phyloP scores from a whole-genome alignment of 495 filamentous ascomycete species.

The Xylaria telfairii region DNA sequence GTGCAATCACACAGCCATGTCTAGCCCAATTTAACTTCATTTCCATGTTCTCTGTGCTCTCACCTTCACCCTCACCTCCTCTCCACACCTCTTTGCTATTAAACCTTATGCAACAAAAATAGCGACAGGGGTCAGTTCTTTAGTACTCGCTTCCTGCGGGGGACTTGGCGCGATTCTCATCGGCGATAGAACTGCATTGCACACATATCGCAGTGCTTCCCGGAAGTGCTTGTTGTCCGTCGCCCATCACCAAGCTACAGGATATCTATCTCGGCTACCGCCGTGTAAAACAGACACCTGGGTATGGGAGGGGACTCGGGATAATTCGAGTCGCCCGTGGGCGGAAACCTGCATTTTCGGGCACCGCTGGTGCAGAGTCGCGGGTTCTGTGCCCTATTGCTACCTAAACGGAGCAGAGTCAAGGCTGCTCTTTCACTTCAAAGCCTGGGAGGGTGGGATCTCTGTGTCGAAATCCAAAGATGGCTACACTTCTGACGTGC shows the following conservation, averaged over 20 bases:
- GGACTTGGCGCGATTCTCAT: slow-evolving; percentile 1
- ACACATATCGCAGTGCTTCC: slow-evolving; percentile 12
- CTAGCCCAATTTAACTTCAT: background rate
- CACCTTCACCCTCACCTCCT: background rate
- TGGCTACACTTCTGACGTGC: slow-evolving; percentile 1
- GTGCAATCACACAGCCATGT: slow-evolving; percentile 4
- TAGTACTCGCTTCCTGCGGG: slow-evolving; percentile 10
- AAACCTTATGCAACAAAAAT: background rate
- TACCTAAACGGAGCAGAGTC: slow-evolving; percentile 3
- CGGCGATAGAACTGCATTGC: slow-evolving; percentile 11
- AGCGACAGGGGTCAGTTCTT: slow-evolving; percentile 9
- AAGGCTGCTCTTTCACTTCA: slow-evolving; percentile 8
- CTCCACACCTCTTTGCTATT: slow-evolving; percentile 18
- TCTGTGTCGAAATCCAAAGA: background rate
- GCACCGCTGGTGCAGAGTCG: background rate
- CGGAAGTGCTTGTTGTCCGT: slow-evolving; percentile 7
- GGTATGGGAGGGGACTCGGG: slow-evolving; percentile 9
- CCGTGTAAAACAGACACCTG: slow-evolving; percentile 5
- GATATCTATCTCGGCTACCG: slow-evolving; percentile 1
- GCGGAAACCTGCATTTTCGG: slow-evolving; percentile 13
- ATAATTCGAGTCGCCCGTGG: slow-evolving; percentile 1
- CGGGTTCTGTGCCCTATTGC: slow-evolving; percentile 6
- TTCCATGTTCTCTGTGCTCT: background rate
- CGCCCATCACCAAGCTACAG: slow-evolving; percentile 10
- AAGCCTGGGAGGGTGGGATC: slow-evolving; percentile 5